A percentile compares a stretch with the other conserved stretches of the same genome.
phyloP scores from a whole-genome alignment of 352 stramenopile species.

The Phytophthora parvispora region DNA sequence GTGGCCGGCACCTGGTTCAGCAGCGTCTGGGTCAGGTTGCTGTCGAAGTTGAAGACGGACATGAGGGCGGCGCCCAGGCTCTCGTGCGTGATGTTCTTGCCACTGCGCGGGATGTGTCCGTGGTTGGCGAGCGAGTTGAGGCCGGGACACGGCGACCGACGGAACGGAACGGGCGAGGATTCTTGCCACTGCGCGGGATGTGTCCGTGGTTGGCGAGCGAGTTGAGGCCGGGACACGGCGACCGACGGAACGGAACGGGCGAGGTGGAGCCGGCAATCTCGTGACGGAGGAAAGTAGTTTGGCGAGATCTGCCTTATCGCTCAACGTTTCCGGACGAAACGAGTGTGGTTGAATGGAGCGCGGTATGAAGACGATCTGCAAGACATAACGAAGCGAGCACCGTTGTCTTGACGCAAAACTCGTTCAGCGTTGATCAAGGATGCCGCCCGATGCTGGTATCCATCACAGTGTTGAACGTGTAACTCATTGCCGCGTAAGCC shows the following conservation, averaged over 20 bases:
- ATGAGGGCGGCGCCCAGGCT: slow-evolving; percentile 28
- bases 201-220: slow-evolving; percentile 63
- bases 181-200: slow-evolving; percentile 55
- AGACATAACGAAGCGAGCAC: too few species aligned
- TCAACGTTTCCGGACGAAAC: too few species aligned
- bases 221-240: slow-evolving; percentile 57
- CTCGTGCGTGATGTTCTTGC: slow-evolving; percentile 48
- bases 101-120: slow-evolving; percentile 53
- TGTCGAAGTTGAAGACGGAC: slow-evolving; percentile 41
- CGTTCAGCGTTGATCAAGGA: too few species aligned
- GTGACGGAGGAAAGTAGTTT: slow-evolving; percentile 46
- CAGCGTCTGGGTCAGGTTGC: slow-evolving; percentile 21
- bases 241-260: slow-evolving; percentile 32
- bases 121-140: slow-evolving; percentile 67
- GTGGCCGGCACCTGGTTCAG: slow-evolving; percentile 27
- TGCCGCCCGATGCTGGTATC: too few species aligned
- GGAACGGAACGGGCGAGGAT: too few species aligned
- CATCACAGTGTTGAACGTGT: too few species aligned
- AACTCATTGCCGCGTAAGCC: too few species aligned
- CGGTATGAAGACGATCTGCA: too few species aligned
- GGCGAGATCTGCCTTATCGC: too few species aligned
- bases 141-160: slow-evolving; percentile 47
- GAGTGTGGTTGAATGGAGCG: too few species aligned
- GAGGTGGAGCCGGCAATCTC: slow-evolving; percentile 32
- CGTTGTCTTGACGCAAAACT: too few species aligned